Evolutionary conservation across 257 asterid species (phyloP).

Genomic region (Paraleonurus japonicus): DNA sequence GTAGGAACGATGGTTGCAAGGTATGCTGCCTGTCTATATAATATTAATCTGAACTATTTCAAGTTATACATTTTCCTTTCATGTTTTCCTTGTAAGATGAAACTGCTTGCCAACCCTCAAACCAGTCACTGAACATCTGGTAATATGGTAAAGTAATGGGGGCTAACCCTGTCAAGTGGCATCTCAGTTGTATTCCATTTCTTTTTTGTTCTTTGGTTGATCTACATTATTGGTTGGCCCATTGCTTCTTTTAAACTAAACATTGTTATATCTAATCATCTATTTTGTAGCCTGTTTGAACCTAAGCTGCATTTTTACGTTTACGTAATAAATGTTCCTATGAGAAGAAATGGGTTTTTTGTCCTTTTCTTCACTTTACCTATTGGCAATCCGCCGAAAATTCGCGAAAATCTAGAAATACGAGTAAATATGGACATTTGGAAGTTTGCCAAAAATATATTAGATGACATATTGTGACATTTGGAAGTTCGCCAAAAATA

Average conservation of each 20-base stretch:
- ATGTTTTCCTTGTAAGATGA: constrained; percentile 2
- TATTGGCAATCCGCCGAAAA: background rate
- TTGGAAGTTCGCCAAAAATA: background rate
- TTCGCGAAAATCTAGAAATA: background rate
- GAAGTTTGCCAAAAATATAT: background rate
- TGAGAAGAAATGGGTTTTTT: background rate
- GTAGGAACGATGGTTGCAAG: constrained; percentile 98
- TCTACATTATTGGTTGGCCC: background rate
- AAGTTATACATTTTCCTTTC: background rate
- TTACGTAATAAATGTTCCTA: background rate
- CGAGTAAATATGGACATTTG: background rate
- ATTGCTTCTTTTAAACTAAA: background rate
- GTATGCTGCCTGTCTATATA: constrained; percentile 39
- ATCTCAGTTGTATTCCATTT: background rate
- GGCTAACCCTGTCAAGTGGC: background rate
- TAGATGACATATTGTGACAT: background rate
- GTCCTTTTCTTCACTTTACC: background rate
- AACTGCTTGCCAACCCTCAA: background rate
- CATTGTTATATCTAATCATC: background rate
- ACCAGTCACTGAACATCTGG: background rate
- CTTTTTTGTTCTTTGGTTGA: background rate
- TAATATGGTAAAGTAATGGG: background rate
- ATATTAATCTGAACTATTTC: background rate
- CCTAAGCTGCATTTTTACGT: background rate
- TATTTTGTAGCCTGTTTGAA: background rate